Evolutionary conservation across 2,329 filamentous ascomycete genomes (phyloP), one percentile per base, ranked within the genome.

Genomic region (Phyllosticta citriasiana): DNA sequence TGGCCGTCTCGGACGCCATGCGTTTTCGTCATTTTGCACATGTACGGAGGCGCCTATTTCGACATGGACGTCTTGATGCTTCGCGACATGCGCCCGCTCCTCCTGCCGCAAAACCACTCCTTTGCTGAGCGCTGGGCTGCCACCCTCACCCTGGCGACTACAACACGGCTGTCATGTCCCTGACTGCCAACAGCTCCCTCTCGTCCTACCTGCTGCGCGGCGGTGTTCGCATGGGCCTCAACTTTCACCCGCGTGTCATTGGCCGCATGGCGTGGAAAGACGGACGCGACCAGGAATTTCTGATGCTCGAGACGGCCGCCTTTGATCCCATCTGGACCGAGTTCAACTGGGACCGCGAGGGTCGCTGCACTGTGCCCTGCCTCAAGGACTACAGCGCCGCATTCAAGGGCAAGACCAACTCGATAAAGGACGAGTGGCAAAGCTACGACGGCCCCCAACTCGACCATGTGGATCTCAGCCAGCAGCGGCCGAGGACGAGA

Each of bases 321-420:
- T 82, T 83, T 61, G 81, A 83, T 64, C 80, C 81, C 0, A 81
- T 83, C 66, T 83, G 81, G 81, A 79, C 80, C 0, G 79, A 82
- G 64, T 82, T 82, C 68, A 81, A 82, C 65, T 80, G 77, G 75
- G 80, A 77, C 40, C 74, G 78, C 53, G 74, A 80, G 65, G 79
- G 78, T 2, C 72, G 74, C 47, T 83, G 81, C 67, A 81, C 80
- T 0, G 76, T 83, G 1, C 81, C 81, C 1, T 83, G 81, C 64
- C 72, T 82, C 33, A 76, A 77, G 30, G 80, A 82, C 65, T 83
- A 83, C 64, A 71, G 77, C 51, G 76, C 78, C 12, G 80, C 78
- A 0, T 82, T 83, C 70, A 78, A 80, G 65, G 78, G 78, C 35
- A 78, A 74, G 64, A 66, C 70, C 24, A 75, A 75, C 10, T 74